Conservation (phyloP, 148 eudicot genomes). For the Chenopodium formosanum region DNA sequence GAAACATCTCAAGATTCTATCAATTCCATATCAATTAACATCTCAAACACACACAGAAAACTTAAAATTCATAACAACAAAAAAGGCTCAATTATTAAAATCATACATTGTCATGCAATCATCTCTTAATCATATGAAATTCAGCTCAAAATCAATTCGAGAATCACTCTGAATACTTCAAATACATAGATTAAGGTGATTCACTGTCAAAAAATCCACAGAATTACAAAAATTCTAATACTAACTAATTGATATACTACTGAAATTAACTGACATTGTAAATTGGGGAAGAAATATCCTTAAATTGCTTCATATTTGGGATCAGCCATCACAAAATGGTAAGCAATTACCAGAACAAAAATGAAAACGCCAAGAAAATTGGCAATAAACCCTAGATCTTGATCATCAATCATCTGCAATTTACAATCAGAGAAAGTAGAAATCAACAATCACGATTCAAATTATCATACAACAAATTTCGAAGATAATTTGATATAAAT, state of each 20-base stretch:
- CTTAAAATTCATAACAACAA: not conserved
- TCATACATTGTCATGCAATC: not conserved
- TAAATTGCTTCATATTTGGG: constrained; percentile 66
- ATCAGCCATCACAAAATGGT: constrained; percentile 73
- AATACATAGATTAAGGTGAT: not conserved
- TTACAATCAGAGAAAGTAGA: not conserved
- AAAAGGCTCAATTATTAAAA: not conserved
- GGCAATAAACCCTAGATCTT: constrained; percentile 77
- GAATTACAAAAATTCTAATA: not conserved
- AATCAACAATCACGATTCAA: not conserved
- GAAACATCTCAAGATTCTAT: not conserved
- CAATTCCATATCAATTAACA: not conserved
- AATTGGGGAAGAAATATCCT: not conserved
- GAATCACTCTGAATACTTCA: not conserved
- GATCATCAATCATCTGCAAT: constrained; percentile 73
- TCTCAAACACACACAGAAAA: not conserved
- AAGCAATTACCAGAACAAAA: constrained; percentile 69
- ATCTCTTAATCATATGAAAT: not conserved
- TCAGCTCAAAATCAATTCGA: not conserved
- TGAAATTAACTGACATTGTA: not conserved
- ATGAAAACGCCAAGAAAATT: constrained; percentile 67
- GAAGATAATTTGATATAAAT: no score
- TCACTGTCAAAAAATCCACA: not conserved
- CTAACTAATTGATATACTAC: not conserved
- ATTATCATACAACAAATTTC: no score